phyloP scores from a whole-genome alignment of 2,329 filamentous ascomycete species.

The Tetracladium maxilliforme region DNA sequence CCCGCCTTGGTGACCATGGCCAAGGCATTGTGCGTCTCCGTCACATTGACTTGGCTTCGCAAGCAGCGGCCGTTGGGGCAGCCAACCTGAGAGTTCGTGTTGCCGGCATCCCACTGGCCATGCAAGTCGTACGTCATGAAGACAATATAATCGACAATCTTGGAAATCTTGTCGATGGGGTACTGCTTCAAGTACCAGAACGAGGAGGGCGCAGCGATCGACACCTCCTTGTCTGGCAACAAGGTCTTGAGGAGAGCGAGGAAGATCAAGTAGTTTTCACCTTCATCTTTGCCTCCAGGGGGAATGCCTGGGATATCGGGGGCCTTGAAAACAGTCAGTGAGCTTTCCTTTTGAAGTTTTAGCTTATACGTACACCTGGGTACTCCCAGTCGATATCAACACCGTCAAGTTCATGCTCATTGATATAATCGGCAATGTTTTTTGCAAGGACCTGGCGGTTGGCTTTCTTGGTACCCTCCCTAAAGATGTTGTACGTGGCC shows the following conservation, averaged over 20 bases:
- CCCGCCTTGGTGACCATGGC: too few relatives aligned
- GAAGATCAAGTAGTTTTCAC: slow-evolving; percentile 11
- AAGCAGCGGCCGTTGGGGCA: slow-evolving; percentile 17
- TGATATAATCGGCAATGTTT: slow-evolving; percentile 5
- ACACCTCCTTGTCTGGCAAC: slow-evolving; percentile 6
- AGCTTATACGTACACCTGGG: slow-evolving; percentile 2
- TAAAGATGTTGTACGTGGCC: slow-evolving; percentile 16
- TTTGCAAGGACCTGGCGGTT: slow-evolving; percentile 11
- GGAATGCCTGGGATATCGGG: slow-evolving; percentile 10
- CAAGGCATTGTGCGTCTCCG: slow-evolving; percentile 17
- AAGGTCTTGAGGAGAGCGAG: slow-evolving; percentile 13
- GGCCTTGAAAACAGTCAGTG: neutral
- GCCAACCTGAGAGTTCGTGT: slow-evolving; percentile 7
- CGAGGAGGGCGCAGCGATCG: slow-evolving; percentile 8
- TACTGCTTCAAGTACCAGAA: slow-evolving; percentile 15
- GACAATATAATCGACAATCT: slow-evolving; percentile 14
- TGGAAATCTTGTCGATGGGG: slow-evolving; percentile 10
- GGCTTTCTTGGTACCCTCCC: slow-evolving; percentile 11
- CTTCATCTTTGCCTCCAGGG: slow-evolving; percentile 10
- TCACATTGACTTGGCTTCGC: slow-evolving; percentile 21
- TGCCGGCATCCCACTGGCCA: slow-evolving; percentile 14
- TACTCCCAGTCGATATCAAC: slow-evolving; percentile 7
- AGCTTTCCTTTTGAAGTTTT: neutral
- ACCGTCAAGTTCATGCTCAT: slow-evolving; percentile 6
- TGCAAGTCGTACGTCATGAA: slow-evolving; percentile 23